Evolutionary conservation across 441 rosid genomes (phyloP), one percentile per base, ranked within the genome.

Genomic region (Erodium moschatum): DNA sequence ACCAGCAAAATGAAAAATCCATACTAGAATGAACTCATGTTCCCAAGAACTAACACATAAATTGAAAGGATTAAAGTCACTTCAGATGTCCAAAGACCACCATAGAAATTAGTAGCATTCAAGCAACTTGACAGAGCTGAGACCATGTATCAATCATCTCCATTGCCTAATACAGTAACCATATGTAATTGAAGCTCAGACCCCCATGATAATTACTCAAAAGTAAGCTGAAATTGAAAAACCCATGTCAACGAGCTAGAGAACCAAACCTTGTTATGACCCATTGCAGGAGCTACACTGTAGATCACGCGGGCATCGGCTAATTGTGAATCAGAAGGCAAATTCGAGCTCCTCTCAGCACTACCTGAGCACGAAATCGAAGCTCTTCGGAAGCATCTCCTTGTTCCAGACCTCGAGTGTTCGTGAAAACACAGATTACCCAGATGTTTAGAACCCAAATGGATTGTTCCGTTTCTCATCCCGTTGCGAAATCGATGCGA

Each of bases 281-380:
- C 97, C 87, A 92, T 69, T 52, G 97, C 91, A 16, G 97, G 80
- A 70, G 96, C 92, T 13, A 87, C 91, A 67, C 85, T 78, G 54
- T 84, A 92, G 21, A 92, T 82, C 66, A 92, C 79, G 66, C 84
- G 84, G 3, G 92, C 91, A 76, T 84, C 81, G 33, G 66, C 63
- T 66, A 86, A 67, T 58, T 76, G 74, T 52, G 74, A 81, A 35
- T 68, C n/a, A 67, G 81, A 70, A 21, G 80, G 81, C 64, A 72
- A 66, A n/a, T 65, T 63, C 44, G 70, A 80, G 70, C 78, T 69
- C 61, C 79, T 70, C 68, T 81, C 81, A 16, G 71, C 58, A 68
- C 74, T 74, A 72, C 67, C 68, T 0, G 89, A 83, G 74, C 88
- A 87, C 50, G 69, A 78, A 69, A 81, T 61, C 31, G 69, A 74